Evolutionary conservation across 2,329 filamentous ascomycete genomes (phyloP).

Genomic region (Penicillium expansum): DNA sequence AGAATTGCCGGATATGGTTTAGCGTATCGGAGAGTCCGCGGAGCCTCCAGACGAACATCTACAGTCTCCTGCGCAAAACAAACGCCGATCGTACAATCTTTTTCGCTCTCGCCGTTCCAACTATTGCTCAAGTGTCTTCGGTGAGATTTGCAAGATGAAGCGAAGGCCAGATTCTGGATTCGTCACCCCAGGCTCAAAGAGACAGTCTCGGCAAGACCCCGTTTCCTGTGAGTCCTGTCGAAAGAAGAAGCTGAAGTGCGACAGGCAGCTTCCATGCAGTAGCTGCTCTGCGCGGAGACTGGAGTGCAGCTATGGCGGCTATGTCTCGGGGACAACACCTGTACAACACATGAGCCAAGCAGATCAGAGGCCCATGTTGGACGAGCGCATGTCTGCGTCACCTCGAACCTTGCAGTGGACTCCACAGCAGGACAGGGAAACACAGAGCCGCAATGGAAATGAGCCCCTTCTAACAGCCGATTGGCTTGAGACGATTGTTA

Average conservation of each 20-base stretch:
- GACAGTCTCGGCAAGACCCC: slow-evolving; percentile 35
- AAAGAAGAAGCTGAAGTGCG: slow-evolving; percentile 53
- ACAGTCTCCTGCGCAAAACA: neutral
- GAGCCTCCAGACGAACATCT: slow-evolving; percentile 18
- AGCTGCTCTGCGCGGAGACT: slow-evolving; percentile 42
- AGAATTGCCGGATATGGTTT: neutral
- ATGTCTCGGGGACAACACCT: neutral
- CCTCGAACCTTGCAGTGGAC: neutral
- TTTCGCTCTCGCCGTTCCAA: neutral
- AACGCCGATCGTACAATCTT: neutral
- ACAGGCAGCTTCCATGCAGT: slow-evolving; percentile 52
- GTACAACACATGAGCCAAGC: neutral
- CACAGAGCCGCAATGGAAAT: slow-evolving; percentile 6
- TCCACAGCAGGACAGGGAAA: neutral
- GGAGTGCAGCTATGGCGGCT: slow-evolving; percentile 26
- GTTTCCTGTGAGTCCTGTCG: slow-evolving; percentile 43
- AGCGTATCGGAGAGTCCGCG: slow-evolving; percentile 24
- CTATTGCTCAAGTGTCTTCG: neutral
- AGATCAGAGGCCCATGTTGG: neutral
- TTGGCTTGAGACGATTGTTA: slow-evolving; percentile 30
- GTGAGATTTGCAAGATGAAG: slow-evolving; percentile 19
- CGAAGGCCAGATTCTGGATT: slow-evolving; percentile 12
- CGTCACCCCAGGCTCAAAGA: slow-evolving; percentile 5
- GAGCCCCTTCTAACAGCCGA: slow-evolving; percentile 28
- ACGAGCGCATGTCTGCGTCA: neutral